These are phyloP conservation scores for Cutaneotrichosporon sp. DNA, from an alignment of 1,284 basidiomycete genomes.

Conservation along the genomic window DNA sequence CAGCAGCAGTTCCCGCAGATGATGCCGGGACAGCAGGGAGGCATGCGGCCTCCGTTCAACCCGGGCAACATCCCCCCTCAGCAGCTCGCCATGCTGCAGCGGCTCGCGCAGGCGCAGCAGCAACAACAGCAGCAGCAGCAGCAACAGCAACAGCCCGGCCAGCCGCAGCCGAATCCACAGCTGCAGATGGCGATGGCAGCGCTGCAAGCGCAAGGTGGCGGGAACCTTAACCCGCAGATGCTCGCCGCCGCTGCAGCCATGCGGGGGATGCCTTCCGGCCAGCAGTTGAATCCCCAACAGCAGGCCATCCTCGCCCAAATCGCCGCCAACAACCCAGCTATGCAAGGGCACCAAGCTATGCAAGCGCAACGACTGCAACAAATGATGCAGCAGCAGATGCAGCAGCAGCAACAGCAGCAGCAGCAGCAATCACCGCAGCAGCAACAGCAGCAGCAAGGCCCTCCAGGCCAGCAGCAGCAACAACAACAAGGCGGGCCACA, in stretches of 20 bases:
- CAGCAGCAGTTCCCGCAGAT: constrained; percentile 17
- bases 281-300: constrained; percentile 23
- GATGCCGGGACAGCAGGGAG: constrained; percentile 9
- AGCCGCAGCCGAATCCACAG: constrained; percentile 32
- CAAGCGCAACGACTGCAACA: constrained; percentile 25
- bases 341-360: constrained; percentile 8
- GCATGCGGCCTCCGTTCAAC: constrained; percentile 20
- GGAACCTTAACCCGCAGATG: constrained; percentile 21
- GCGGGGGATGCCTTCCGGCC: constrained; percentile 19
- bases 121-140: constrained; percentile 9
- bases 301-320: constrained; percentile 11
- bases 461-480: constrained; percentile 11
- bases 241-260: constrained; percentile 24
- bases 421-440: constrained; percentile 15
- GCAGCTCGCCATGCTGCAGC: constrained; percentile 36
- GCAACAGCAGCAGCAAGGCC: constrained; percentile 22
- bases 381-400: constrained; percentile 35
- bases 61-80: constrained; percentile 30
- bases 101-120: constrained; percentile 25
- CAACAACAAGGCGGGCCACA: constrained; percentile 24
- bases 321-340: constrained; percentile 6
- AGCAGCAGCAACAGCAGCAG: constrained; percentile 29
- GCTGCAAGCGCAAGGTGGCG: constrained; percentile 18
- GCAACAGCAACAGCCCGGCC: constrained; percentile 1
- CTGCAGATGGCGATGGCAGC: constrained; percentile 39